A percentile compares a stretch with the other conserved stretches of the same genome.
Conservation (phyloP, 225 moss, liverwort and hornwort species). For the Antitrichia curtipendula region DNA sequence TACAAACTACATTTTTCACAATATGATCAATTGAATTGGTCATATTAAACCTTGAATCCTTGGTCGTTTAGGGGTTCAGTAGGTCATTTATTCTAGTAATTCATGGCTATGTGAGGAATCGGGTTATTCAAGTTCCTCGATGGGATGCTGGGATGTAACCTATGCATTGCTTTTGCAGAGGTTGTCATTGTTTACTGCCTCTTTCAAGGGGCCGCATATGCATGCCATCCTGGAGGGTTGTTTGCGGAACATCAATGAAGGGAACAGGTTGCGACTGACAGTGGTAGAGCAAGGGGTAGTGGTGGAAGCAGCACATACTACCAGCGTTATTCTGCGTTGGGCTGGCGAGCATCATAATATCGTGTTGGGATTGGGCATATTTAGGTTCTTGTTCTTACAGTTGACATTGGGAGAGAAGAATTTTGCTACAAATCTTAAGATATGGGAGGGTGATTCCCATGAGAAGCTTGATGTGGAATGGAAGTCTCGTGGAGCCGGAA, state of each 20-base stretch:
- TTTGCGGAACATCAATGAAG: slow-evolving; percentile 44
- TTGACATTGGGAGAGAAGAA: slow-evolving; percentile 32
- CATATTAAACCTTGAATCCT: background rate
- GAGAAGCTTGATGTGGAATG: slow-evolving; percentile 15
- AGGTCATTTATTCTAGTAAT: background rate
- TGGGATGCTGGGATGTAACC: background rate
- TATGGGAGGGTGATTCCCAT: background rate
- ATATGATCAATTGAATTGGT: background rate
- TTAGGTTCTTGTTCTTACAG: slow-evolving; percentile 18
- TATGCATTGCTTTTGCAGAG: slow-evolving; percentile 36
- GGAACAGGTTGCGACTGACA: slow-evolving; percentile 27
- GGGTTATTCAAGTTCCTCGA: background rate
- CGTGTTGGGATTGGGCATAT: slow-evolving; percentile 37
- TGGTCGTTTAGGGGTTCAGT: background rate
- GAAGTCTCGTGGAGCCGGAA: slow-evolving; percentile 31
- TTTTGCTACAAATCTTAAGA: background rate
- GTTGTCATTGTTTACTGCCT: slow-evolving; percentile 32
- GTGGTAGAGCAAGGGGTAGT: slow-evolving; percentile 29
- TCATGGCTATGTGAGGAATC: background rate
- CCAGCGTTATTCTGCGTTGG: slow-evolving; percentile 63
- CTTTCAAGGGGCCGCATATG: slow-evolving; percentile 49
- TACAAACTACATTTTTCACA: background rate
- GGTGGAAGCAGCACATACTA: slow-evolving; percentile 58
- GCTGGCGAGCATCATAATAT: slow-evolving; percentile 48
- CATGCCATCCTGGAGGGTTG: slow-evolving; percentile 54